phyloP scores from a whole-genome alignment of 352 stramenopile species.

The Thraustotheca clavata region DNA sequence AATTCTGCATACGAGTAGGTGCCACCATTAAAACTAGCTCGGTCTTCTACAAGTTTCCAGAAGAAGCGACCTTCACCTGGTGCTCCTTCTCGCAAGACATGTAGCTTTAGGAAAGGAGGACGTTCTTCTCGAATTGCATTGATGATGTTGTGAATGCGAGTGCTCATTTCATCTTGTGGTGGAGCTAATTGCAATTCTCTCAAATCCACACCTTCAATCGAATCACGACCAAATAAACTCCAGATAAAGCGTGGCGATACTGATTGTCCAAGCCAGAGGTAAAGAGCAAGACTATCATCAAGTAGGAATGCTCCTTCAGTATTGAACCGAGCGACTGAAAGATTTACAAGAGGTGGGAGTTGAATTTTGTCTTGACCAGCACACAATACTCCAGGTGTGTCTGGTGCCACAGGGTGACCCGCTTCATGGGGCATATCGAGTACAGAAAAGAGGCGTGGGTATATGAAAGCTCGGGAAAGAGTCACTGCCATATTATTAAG shows the following conservation, averaged over 20 bases:
- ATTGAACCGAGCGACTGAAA: conserved; percentile 91
- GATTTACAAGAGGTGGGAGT: conserved; percentile 88
- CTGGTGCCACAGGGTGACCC: conserved; percentile 61
- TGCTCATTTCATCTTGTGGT: conserved; percentile 75
- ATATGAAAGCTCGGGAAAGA: conserved; percentile 91
- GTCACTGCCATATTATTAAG: conserved; percentile 92
- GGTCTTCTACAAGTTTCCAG: conserved; percentile 97
- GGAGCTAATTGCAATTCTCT: conserved; percentile 68
- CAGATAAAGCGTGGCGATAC: conserved; percentile 79
- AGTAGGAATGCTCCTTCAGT: conserved; percentile 95
- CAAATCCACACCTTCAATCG: conserved; percentile 92
- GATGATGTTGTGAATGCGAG: conserved; percentile 83
- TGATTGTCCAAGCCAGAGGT: conserved; percentile 93
- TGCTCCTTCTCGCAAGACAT: conserved; percentile 94
- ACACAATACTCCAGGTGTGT: conserved; percentile 29
- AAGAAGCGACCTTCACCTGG: conserved; percentile 92
- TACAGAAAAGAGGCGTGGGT: conserved; percentile 95
- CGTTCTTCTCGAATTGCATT: conserved; percentile 82
- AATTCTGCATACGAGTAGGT: conserved; percentile 98
- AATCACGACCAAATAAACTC: conserved; percentile 91
- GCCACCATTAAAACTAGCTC: conserved; percentile 94
- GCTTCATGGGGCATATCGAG: conserved; percentile 86
- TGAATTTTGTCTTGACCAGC: conserved; percentile 63
- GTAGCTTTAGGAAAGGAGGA: conserved; percentile 71
- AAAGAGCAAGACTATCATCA: conserved; percentile 94